Conservation (phyloP, 2,329 filamentous ascomycete species). For the Arthrobotrys conoides region DNA sequence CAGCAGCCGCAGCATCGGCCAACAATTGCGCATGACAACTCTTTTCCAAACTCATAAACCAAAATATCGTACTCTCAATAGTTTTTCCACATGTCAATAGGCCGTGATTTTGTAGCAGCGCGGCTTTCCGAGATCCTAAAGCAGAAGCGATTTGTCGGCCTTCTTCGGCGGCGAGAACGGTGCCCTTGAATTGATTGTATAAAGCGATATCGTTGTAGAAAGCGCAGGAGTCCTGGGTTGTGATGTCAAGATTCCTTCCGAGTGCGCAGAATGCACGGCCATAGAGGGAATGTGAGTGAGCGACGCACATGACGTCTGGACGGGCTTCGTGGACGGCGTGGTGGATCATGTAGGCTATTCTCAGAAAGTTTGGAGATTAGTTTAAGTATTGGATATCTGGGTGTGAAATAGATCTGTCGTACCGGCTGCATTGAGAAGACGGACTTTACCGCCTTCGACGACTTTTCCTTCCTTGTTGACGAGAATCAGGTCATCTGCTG, state of each 20-base stretch:
- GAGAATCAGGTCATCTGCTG: slow-evolving; percentile 77
- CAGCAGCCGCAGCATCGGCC: slow-evolving; percentile 74
- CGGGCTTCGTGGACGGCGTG: slow-evolving; percentile 74
- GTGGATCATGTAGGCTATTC: slow-evolving; percentile 74
- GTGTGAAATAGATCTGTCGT: background rate
- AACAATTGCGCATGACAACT: slow-evolving; percentile 68
- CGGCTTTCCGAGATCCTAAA: slow-evolving; percentile 71
- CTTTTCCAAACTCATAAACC: slow-evolving; percentile 71
- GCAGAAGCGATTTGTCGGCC: slow-evolving; percentile 70
- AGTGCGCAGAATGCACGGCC: slow-evolving; percentile 76
- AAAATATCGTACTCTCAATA: slow-evolving; percentile 72
- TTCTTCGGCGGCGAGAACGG: slow-evolving; percentile 72
- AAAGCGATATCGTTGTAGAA: slow-evolving; percentile 68
- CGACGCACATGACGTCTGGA: slow-evolving; percentile 74
- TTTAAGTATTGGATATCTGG: background rate
- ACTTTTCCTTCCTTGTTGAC: slow-evolving; percentile 75
- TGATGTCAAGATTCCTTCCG: slow-evolving; percentile 74
- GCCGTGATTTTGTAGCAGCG: slow-evolving; percentile 73
- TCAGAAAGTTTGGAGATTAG: slow-evolving; percentile 63
- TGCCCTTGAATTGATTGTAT: slow-evolving; percentile 71
- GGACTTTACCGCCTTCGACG: slow-evolving; percentile 73
- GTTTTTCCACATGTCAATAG: slow-evolving; percentile 71
- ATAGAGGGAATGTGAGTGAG: slow-evolving; percentile 74
- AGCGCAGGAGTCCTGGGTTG: slow-evolving; percentile 73
- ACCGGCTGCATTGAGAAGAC: slow-evolving; percentile 69